Evolutionary conservation across 495 filamentous ascomycete genomes (phyloP).

Genomic region (Immersiella caudata): DNA sequence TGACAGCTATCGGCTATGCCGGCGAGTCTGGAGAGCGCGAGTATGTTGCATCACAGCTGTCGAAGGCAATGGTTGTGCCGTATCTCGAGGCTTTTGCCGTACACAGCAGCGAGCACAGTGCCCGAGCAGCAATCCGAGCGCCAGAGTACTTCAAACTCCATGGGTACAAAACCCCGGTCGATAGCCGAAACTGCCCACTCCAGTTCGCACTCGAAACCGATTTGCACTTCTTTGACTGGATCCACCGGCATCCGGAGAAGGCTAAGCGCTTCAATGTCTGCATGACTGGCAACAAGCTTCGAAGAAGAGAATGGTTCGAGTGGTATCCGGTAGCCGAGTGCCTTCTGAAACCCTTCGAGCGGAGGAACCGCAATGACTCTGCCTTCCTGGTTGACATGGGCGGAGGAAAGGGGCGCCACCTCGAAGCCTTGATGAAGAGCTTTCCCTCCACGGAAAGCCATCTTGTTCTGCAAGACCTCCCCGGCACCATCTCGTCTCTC

Average conservation of each 20-base stretch:
- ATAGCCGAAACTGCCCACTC: not conserved
- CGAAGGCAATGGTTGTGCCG: not conserved
- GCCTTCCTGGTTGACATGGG: conserved; percentile 10
- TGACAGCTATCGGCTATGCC: not conserved
- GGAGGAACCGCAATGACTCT: not conserved
- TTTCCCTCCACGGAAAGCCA: not conserved
- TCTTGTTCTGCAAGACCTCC: not conserved
- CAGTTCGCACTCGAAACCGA: not conserved
- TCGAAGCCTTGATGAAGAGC: not conserved
- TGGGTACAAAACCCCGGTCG: not conserved
- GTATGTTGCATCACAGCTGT: not conserved
- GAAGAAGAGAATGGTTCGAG: not conserved
- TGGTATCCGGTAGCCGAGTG: not conserved
- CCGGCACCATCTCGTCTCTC: not conserved
- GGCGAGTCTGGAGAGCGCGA: not conserved
- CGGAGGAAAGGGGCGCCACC: conserved; percentile 1
- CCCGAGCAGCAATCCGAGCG: not conserved
- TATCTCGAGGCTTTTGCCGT: not conserved
- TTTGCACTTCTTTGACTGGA: not conserved
- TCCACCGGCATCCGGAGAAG: not conserved
- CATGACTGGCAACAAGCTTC: not conserved
- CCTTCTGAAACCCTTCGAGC: not conserved
- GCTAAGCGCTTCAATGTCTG: not conserved
- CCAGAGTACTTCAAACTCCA: not conserved
- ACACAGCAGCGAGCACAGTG: not conserved